Conservation (phyloP, 345 rosid species). For the Luvunga scandens region DNA sequence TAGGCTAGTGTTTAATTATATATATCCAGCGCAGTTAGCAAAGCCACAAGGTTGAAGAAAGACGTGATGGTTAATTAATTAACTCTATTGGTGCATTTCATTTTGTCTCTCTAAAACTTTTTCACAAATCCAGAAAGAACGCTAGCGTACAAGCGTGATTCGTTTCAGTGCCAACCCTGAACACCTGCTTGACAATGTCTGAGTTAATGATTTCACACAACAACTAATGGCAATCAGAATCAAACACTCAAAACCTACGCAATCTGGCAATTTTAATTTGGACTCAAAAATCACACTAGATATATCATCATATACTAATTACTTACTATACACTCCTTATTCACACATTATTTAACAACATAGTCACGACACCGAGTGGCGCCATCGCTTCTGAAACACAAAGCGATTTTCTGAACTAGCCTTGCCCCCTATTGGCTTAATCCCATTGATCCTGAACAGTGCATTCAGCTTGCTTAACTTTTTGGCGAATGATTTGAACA, state of each 20-base stretch:
- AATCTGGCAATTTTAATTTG: conserved; percentile 17
- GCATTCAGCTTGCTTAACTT: conserved; percentile 79
- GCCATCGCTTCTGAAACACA: conserved; percentile 69
- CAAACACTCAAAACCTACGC: conserved; percentile 18
- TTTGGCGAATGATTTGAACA: conserved; percentile 75
- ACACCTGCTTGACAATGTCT: neutral
- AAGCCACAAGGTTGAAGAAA: no score
- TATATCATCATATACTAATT: conserved; percentile 4
- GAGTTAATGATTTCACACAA: neutral
- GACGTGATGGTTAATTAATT: neutral
- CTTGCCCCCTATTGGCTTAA: conserved; percentile 56
- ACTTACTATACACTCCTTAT: conserved; percentile 33
- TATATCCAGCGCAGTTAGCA: neutral
- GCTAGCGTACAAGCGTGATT: conserved; percentile 4
- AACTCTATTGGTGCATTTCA: neutral
- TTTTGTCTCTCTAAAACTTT: neutral
- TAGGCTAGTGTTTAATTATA: no score
- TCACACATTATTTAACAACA: conserved; percentile 12
- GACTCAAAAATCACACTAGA: conserved; percentile 21
- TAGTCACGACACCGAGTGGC: conserved; percentile 76
- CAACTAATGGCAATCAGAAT: conserved; percentile 2
- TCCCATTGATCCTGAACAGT: conserved; percentile 56
- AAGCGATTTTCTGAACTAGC: conserved; percentile 56
- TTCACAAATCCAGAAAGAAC: neutral
- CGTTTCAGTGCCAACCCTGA: conserved; percentile 9